Conservation (phyloP, 768 basidiomycete species). For the Tricholoma furcatifolium region DNA sequence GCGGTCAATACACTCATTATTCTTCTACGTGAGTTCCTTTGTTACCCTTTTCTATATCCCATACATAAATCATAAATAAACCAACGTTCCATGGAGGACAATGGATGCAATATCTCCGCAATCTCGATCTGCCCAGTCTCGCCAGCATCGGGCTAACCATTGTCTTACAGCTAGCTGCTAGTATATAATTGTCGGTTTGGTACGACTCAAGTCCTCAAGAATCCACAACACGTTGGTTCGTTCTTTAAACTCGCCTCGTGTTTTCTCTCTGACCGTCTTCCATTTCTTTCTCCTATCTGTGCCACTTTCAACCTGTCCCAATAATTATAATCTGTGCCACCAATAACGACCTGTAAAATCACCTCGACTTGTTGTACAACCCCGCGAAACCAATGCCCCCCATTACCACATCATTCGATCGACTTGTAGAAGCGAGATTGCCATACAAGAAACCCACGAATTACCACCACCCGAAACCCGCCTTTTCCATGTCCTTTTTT, state of each 20-base stretch:
- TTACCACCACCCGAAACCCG: conserved; percentile 27
- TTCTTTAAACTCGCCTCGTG: conserved; percentile 12
- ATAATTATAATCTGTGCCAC: conserved; percentile 11
- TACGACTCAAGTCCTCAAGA: conserved; percentile 19
- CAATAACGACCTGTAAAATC: conserved; percentile 12
- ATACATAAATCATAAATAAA: conserved; percentile 10
- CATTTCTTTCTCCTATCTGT: conserved; percentile 15
- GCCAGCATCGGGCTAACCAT: conserved; percentile 17
- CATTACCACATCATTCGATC: conserved; percentile 33
- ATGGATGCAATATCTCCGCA: conserved; percentile 18
- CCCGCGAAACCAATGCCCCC: conserved; percentile 11
- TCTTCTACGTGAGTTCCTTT: conserved; percentile 43
- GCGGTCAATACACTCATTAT: conserved; percentile 61
- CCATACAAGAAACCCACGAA: conserved; percentile 48
- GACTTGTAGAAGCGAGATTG: conserved; percentile 36
- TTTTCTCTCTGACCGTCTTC: conserved; percentile 31
- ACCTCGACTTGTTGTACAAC: conserved; percentile 7
- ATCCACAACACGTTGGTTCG: conserved; percentile 28
- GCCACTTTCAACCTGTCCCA: conserved; percentile 12
- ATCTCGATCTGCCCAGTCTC: conserved; percentile 20
- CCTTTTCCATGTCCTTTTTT: conserved; percentile 55
- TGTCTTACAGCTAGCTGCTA: conserved; percentile 5
- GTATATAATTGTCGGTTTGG: conserved; percentile 27
- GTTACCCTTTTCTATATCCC: conserved; percentile 5
- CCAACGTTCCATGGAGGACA: conserved; percentile 18